These are phyloP conservation scores for Yamadazyma sp. DNA, from an alignment of 805 yeast species.

Conservation along the genomic window DNA sequence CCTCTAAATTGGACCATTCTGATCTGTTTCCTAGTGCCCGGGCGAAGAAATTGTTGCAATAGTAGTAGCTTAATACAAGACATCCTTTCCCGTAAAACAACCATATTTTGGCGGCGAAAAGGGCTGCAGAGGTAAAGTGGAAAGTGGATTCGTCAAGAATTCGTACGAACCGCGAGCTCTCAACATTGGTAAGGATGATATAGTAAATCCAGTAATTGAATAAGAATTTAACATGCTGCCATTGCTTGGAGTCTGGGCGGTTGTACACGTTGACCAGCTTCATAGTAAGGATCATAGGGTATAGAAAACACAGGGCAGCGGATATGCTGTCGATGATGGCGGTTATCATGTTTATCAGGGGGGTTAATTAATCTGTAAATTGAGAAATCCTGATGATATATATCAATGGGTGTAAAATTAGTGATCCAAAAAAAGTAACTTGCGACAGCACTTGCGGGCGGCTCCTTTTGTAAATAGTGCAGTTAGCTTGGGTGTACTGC, in stretches of 20 bases:
- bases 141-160: slow-evolving; percentile 13
- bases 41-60: slow-evolving; percentile 11
- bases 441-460: too few species aligned
- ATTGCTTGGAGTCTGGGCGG: slow-evolving; percentile 4
- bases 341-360: too few species aligned
- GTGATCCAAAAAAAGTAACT: too few species aligned
- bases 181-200: slow-evolving; percentile 15
- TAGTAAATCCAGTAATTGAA: slow-evolving; percentile 26
- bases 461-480: too few species aligned
- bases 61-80: slow-evolving; percentile 21
- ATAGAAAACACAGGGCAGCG: slow-evolving; percentile 10
- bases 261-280: slow-evolving; percentile 17
- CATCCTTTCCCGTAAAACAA: slow-evolving; percentile 27
- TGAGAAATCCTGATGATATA: too few species aligned
- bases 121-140: slow-evolving; percentile 9
- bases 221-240: slow-evolving; percentile 18
- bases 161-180: slow-evolving; percentile 12
- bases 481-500: too few species aligned
- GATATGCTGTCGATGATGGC: slow-evolving; percentile 11
- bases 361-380: too few species aligned
- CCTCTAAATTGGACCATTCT: slow-evolving; percentile 8
- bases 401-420: too few species aligned
- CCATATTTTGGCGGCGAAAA: slow-evolving; percentile 20
- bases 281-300: slow-evolving; percentile 20
- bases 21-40: slow-evolving; percentile 7